Conservation (phyloP, 768 basidiomycete genomes). For the Psilocybe cyanescens region DNA sequence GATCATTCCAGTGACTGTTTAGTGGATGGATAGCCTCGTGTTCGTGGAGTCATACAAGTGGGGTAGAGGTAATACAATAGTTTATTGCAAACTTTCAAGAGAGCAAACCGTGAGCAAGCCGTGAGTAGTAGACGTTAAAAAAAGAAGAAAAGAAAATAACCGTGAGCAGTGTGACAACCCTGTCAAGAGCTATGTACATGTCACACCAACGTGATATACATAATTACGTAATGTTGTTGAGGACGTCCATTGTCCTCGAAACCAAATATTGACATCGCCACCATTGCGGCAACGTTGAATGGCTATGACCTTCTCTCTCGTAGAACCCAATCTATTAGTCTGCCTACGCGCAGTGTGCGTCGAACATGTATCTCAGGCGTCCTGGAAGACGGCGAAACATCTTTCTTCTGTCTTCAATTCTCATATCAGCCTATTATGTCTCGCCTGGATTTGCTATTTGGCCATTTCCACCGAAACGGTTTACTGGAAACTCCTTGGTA, state of each 20-base stretch:
- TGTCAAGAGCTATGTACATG: no score
- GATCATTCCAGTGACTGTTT: background rate
- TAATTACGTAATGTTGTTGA: background rate
- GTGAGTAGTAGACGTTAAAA: no score
- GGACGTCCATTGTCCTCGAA: conserved; percentile 14
- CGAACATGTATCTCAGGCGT: conserved; percentile 21
- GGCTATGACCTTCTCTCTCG: background rate
- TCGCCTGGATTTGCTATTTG: conserved; percentile 47
- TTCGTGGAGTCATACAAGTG: background rate
- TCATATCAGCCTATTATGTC: conserved; percentile 15
- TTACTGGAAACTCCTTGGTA: conserved; percentile 79
- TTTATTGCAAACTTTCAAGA: no score
- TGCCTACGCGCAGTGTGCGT: conserved; percentile 3
- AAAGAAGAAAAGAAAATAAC: background rate
- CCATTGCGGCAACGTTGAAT: background rate
- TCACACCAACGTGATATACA: no score
- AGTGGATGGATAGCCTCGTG: background rate
- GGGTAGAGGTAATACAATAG: no score
- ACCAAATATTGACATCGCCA: conserved; percentile 17
- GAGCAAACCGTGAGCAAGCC: no score
- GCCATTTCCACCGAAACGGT: conserved; percentile 90
- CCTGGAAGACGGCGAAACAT: conserved; percentile 28
- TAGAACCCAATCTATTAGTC: background rate
- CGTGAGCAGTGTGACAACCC: background rate
- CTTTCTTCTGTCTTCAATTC: conserved; percentile 3